phyloP scores from a whole-genome alignment of 2,329 filamentous ascomycete species.

The Trichoderma hamatum region DNA sequence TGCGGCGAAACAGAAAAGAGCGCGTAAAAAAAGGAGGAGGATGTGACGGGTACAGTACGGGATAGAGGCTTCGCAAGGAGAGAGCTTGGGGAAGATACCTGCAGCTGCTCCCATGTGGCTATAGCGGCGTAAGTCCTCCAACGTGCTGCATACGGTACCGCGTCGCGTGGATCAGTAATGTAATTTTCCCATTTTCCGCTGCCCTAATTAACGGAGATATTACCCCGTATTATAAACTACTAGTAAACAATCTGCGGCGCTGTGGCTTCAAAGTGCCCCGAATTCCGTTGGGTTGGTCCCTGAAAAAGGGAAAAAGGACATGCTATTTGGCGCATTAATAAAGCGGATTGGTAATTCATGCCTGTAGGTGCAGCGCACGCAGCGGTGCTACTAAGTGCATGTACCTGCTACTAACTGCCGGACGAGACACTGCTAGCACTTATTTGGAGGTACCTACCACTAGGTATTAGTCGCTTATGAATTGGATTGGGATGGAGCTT shows the following conservation, averaged over 20 bases:
- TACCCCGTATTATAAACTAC: not conserved
- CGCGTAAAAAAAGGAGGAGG: not conserved
- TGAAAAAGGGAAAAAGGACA: not conserved
- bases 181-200: not conserved
- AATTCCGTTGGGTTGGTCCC: slow-evolving; percentile 13
- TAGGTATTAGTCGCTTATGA: no score
- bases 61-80: not conserved
- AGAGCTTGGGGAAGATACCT: not conserved
- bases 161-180: slow-evolving; percentile 8
- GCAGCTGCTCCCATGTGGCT: not conserved
- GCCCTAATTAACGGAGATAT: not conserved
- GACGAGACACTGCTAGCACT: not conserved
- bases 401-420: not conserved
- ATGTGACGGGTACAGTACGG: not conserved
- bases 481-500: not conserved
- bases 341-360: slow-evolving; percentile 17
- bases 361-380: not conserved
- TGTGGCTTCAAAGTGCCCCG: not conserved
- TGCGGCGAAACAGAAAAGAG: not conserved
- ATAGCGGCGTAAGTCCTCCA: not conserved
- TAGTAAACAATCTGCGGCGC: not conserved
- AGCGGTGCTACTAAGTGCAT: no score
- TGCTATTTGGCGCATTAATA: slow-evolving; percentile 1
- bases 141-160: not conserved
- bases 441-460: not conserved